Evolutionary conservation across 2,329 filamentous ascomycete species (phyloP), one percentile per base, ranked within the genome.

Genomic region (Claviceps maximensis): DNA sequence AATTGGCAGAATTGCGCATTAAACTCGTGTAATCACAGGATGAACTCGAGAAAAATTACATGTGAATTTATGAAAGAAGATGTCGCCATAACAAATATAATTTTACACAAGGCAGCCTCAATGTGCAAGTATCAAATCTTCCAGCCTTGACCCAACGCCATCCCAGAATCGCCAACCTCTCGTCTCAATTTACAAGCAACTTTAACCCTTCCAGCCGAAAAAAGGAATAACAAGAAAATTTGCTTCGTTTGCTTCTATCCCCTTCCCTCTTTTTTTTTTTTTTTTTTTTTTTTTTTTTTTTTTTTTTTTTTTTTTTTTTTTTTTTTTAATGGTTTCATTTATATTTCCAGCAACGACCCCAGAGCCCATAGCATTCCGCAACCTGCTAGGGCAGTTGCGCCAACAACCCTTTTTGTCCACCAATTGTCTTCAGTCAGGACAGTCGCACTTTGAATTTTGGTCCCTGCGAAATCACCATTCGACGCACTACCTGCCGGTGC

Each of bases 361-460:
- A 80, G 56, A 5, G 71, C 74, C 81, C 81, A 84, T 2, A 83
- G 65, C 46, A 79, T 64, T 10, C 74, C 76, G 60, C 81, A 84
- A 1, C 79, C 81, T n/a, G 73, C 76, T 51, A 86, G 67, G 8
- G 79, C 78, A 21, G 78, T 77, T 4, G 76, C 78, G n/a, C 82
- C 82, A 31, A 79, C 67, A 2, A 77, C 67, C 66, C 82, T 84
- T 70, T 82, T 85, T 2, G 72, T 77, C 75, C 80, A 84, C 79
- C 82, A 86, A 52, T 79, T 77, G 36, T 82, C 77, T 52, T 84
- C 80, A 2, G 77, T 82, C 50, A 85, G 67, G 33, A 84, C 79
- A 60, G 79, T 84, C 13, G 81, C 64, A 29, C 63, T 61, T 52
- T 63, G 66, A 2, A 65, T 50, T 56, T 64, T 70, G 50, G 57